A percentile compares a stretch with the other conserved stretches of the same genome.
Conservation (phyloP, 306 rosid species). For the Malus asiatica region DNA sequence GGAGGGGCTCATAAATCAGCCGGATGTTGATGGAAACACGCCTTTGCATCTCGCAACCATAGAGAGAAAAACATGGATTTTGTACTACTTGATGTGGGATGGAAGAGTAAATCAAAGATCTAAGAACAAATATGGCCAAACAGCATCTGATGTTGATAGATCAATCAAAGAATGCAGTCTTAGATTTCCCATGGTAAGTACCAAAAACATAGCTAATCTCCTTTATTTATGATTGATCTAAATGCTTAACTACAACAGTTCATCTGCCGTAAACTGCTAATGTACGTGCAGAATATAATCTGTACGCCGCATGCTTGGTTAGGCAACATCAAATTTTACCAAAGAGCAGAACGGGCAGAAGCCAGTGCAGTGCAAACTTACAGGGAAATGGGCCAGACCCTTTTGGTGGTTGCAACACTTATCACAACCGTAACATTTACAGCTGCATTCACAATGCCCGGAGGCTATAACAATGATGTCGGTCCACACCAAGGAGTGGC, state of each 20-base stretch:
- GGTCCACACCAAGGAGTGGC: neutral
- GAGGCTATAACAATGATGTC: neutral
- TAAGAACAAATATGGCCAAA: neutral
- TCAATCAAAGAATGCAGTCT: neutral
- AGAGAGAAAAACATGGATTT: neutral
- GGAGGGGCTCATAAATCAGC: neutral
- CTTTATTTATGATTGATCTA: neutral
- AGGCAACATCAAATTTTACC: neutral
- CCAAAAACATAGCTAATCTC: neutral
- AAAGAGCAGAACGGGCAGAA: neutral
- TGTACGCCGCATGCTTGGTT: neutral
- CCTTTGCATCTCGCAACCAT: neutral
- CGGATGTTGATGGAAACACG: neutral
- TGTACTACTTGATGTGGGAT: neutral
- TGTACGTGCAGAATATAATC: neutral
- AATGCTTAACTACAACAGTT: neutral
- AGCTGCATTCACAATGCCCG: neutral
- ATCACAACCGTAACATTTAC: neutral
- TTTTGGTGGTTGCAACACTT: neutral
- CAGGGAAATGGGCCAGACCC: neutral
- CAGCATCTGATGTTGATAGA: neutral
- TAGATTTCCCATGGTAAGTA: neutral
- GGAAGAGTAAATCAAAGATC: neutral
- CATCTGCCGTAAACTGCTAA: neutral
- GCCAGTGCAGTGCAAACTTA: neutral